phyloP scores from a whole-genome alignment of 345 rosid species.

The Citrus sinensis region DVS_A1.0 CM039169.1:32525501-32526000 shows the following conservation, averaged over 20 bases:
- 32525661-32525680: slow-evolving; percentile 90
- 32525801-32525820: neutral
- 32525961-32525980: neutral
- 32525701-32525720: neutral
- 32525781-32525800: neutral
- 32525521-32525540: slow-evolving; percentile 4
- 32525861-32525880: neutral
- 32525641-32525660: slow-evolving; percentile 82
- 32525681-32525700: slow-evolving; percentile 51
- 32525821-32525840: neutral
- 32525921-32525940: neutral
- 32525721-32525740: neutral
- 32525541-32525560: slow-evolving; percentile 7
- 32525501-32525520: neutral
- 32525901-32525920: neutral
- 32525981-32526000: neutral
- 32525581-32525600: slow-evolving; percentile 20
- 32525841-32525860: neutral
- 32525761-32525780: neutral
- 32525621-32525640: slow-evolving; percentile 57
- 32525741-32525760: neutral
- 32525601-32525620: slow-evolving; percentile 62
- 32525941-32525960: neutral
- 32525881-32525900: neutral
- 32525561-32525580: slow-evolving; percentile 42